A percentile compares a stretch with the other conserved stretches of the same genome.
Evolutionary conservation across 208 protist species (phyloP).

Genomic region (Trypanosoma platydactyli): DNA sequence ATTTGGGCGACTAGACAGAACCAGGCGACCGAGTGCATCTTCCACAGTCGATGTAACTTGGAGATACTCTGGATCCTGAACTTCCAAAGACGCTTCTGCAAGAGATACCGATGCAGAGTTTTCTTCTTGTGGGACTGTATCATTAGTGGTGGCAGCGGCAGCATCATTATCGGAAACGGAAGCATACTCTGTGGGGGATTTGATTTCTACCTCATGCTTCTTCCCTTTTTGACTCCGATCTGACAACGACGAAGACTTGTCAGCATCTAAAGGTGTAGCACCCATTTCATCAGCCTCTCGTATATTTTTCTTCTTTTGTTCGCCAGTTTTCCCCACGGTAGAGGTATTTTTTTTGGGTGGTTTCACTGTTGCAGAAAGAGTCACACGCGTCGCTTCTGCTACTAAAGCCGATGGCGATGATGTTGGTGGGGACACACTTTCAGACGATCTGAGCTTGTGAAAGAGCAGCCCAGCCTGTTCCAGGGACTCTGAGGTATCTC

Average conservation of each 20-base stretch:
- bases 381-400: background rate
- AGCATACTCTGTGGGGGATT: background rate
- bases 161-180: too few relatives aligned
- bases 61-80: conserved; percentile 55
- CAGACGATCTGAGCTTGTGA: conserved; percentile 1
- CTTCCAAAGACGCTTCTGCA: too few relatives aligned
- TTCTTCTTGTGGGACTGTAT: too few relatives aligned
- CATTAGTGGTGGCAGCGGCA: too few relatives aligned
- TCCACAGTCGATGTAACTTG: conserved; percentile 61
- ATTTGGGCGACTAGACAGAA: conserved; percentile 54
- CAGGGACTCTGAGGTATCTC: conserved; percentile 18
- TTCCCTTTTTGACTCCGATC: background rate
- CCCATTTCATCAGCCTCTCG: background rate
- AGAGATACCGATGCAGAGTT: too few relatives aligned
- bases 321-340: background rate
- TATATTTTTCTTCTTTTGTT: conserved; percentile 10
- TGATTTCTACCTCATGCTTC: conserved; percentile 3
- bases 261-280: background rate
- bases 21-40: conserved; percentile 49
- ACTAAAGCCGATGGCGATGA: background rate
- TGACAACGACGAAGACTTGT: too few relatives aligned
- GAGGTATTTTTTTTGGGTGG: background rate
- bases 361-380: background rate
- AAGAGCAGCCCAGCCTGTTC: conserved; percentile 7
- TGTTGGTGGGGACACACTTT: background rate